Conservation (phyloP, 1,139 yeast genomes). For the Yamadazyma oceani region DNA sequence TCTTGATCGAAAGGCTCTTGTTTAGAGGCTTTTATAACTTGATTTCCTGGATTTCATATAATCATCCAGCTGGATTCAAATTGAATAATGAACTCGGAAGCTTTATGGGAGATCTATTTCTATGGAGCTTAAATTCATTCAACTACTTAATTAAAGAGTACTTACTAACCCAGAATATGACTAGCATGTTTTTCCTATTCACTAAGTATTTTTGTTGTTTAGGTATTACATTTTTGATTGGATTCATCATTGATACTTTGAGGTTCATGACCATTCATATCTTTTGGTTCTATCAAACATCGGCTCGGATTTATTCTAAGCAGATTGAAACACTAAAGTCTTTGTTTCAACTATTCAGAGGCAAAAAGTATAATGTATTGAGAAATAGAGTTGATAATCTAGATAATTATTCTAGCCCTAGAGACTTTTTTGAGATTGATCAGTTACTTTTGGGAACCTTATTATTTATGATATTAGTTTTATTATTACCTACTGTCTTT, state of each 20-base stretch:
- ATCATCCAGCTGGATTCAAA: constrained; percentile 92
- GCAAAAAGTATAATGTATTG: constrained; percentile 81
- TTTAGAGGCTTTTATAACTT: constrained; percentile 41
- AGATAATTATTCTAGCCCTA: constrained; percentile 49
- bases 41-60: constrained; percentile 72
- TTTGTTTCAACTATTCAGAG: constrained; percentile 81
- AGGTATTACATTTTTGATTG: constrained; percentile 70
- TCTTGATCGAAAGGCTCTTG: constrained; percentile 33
- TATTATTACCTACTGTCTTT: constrained; percentile 81
- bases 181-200: constrained; percentile 4
- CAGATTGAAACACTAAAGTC: constrained; percentile 70
- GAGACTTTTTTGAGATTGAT: constrained; percentile 68
- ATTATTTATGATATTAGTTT: constrained; percentile 74
- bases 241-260: constrained; percentile 64
- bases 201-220: constrained; percentile 27
- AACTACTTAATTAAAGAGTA: constrained; percentile 24
- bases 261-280: constrained; percentile 70
- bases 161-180: constrained; percentile 6
- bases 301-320: constrained; percentile 76
- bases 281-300: constrained; percentile 72
- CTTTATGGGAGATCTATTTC: constrained; percentile 81
- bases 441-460: constrained; percentile 87
- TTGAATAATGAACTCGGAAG: constrained; percentile 82
- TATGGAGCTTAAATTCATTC: constrained; percentile 85
- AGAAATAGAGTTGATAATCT: constrained; percentile 76